phyloP scores from a whole-genome alignment of 768 basidiomycete species.

The Leccinum variicolor region DNA sequence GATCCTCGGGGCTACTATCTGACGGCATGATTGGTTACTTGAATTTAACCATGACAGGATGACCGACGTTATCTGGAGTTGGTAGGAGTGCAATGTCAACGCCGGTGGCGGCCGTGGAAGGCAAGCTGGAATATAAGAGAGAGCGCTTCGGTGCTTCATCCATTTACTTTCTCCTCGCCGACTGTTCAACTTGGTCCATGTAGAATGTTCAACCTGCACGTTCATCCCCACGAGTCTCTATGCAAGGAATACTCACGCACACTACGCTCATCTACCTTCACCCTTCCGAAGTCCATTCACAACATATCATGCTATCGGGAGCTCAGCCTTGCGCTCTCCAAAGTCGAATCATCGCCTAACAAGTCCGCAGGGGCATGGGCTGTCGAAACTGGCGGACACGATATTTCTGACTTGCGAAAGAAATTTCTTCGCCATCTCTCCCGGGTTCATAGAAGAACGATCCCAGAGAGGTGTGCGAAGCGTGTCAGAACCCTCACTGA shows the following conservation, averaged over 20 bases:
- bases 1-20: too few species aligned
- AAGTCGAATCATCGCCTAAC: not conserved
- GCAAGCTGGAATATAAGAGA: not conserved
- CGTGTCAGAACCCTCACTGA: constrained; percentile 15
- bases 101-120: not conserved
- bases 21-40: too few species aligned
- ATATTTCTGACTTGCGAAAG: not conserved
- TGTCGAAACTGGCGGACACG: constrained; percentile 3
- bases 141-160: not conserved
- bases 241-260: not conserved
- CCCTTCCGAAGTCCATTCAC: too few species aligned
- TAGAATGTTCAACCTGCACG: not conserved
- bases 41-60: not conserved
- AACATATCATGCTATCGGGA: too few species aligned
- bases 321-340: too few species aligned
- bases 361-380: not conserved
- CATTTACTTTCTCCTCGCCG: not conserved
- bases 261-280: not conserved
- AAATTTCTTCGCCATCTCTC: not conserved
- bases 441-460: not conserved
- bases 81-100: not conserved
- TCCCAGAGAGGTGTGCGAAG: not conserved
- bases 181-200: not conserved
- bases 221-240: not conserved
- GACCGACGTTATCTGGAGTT: not conserved